Evolutionary conservation across 2,329 filamentous ascomycete species (phyloP).

Genomic region (Epichloe baconii): DNA sequence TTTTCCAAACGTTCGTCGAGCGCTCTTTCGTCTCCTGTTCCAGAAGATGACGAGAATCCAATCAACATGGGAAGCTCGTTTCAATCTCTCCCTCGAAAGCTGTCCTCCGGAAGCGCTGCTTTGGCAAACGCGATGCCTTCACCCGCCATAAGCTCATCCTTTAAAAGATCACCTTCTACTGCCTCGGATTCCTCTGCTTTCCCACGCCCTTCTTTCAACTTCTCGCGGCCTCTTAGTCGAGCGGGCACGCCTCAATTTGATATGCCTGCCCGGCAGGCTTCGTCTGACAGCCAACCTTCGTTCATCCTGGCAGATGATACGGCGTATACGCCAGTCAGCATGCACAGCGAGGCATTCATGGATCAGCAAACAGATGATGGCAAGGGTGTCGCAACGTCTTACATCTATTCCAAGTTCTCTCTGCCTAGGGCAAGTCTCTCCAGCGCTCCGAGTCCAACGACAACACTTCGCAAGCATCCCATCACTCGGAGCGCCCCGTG

Average conservation of each 20-base stretch:
- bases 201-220: slow-evolving; percentile 74
- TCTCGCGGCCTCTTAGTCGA: slow-evolving; percentile 78
- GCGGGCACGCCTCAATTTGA: slow-evolving; percentile 48
- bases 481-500: slow-evolving; percentile 49
- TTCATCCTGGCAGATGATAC: slow-evolving; percentile 51
- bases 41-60: slow-evolving; percentile 57
- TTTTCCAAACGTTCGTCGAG: slow-evolving; percentile 44
- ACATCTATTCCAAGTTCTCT: slow-evolving; percentile 74
- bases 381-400: slow-evolving; percentile 50
- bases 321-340: slow-evolving; percentile 56
- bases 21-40: slow-evolving; percentile 49
- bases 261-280: slow-evolving; percentile 47
- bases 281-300: slow-evolving; percentile 54
- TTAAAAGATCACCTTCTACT: slow-evolving; percentile 69
- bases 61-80: slow-evolving; percentile 38
- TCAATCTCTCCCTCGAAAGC: slow-evolving; percentile 59
- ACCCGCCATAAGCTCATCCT: slow-evolving; percentile 42
- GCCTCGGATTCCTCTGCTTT: slow-evolving; percentile 68
- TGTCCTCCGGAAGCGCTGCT: slow-evolving; percentile 55
- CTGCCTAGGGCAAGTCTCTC: slow-evolving; percentile 72
- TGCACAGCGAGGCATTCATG: slow-evolving; percentile 56
- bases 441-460: slow-evolving; percentile 55
- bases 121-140: slow-evolving; percentile 35
- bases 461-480: slow-evolving; percentile 36
- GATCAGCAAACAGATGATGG: slow-evolving; percentile 35